Evolutionary conservation across 2,329 filamentous ascomycete genomes (phyloP), one percentile per base, ranked within the genome.

Genomic region (Epichloe sp.): DNA sequence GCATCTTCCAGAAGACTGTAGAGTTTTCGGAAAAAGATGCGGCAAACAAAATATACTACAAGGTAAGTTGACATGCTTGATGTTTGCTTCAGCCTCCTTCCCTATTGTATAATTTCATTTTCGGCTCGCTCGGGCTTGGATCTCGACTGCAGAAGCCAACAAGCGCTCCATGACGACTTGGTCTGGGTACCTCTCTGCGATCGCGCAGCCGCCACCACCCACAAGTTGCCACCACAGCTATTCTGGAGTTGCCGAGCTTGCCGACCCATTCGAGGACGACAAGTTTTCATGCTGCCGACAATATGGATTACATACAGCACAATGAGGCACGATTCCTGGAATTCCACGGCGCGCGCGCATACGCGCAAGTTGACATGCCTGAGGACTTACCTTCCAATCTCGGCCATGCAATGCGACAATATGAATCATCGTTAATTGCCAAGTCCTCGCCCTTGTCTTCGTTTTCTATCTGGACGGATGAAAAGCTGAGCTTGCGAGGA

Each of bases 31-130:
- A 79, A 17, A 36, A 54, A 34, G 36, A 48, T 51, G 71, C 74
- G 15, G 71, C 74, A 47, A 73, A 83, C 56, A 95, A 93, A 72
- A 84, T 95, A 59, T 83, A 84, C 64, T 98, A 96, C 82, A 98
- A 98, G 88, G 91, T 95, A 74, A 59, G 75, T 72, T 17, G 10
- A 21, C 11, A 23, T 17, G 12, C 31, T 17, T 23, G 38, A 21
- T 36, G 21, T 49, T 21, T 38, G 41, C 34, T 14, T 11, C 12
- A 26, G 14, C 21, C n/a, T 10, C 15, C 15, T 11, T 31, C 8
- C 31, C 19, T 42, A 12, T 49, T 36, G 15, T 31, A 4, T 19
- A 5, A 17, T 10, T 10, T 6, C 19, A 15, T 36, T 34, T 38
- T 44, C 26, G 14, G 37, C 14, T 44, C 21, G 1, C 19, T 10